Base-by-base conservation (phyloP, 345 rosid species). In the Ceriops decandra region DNA sequence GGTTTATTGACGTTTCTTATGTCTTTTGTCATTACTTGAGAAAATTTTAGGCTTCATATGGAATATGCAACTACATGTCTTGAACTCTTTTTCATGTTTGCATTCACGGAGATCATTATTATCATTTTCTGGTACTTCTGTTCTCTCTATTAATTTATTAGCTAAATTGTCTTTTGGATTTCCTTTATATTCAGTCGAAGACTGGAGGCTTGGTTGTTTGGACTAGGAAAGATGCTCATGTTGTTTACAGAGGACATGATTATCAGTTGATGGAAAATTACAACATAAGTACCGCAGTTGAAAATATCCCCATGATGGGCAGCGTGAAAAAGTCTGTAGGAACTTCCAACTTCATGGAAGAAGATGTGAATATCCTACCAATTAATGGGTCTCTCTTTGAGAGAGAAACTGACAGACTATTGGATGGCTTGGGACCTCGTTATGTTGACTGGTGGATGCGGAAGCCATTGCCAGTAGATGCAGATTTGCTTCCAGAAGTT, bases 361-460 rank as follows among this genome's bases (percentile, higher is more conserved):
- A 71, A 54, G 63, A 66, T 52, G 67, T 21, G 57, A 60, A 60
- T 49, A n/a, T 27, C 47, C 59, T 32, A 74, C 67, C 73, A 74
- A 58, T 82, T 61, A 83, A 74, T 66, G 70, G 73, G n/a, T 82
- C 96, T 35, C 64, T 89, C 73, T 89, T 79, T 77, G 89, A 82
- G 84, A 88, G 93, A 76, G 98, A 92, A 85, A 82, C 85, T 68
- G 90, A 92, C 79, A 81, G 97, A 79, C 81, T 91, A 69, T 68
- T 91, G 83, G 83, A 91, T 74, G 93, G 92, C 64, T 77, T 91
- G 60, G 97, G 96, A 27, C 96, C 96, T 75, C 86, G 96, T 36
- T 91, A 79, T 77, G 73, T 82, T 69, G 97, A 91, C 77, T 89
- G 97, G 97, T 91, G 97, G 97, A 89, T 86, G 96, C 75, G 76